A percentile compares a stretch with the other conserved stretches of the same genome.
phyloP scores from a whole-genome alignment of 352 stramenopile species.

The Globisporangium splendens region DNA sequence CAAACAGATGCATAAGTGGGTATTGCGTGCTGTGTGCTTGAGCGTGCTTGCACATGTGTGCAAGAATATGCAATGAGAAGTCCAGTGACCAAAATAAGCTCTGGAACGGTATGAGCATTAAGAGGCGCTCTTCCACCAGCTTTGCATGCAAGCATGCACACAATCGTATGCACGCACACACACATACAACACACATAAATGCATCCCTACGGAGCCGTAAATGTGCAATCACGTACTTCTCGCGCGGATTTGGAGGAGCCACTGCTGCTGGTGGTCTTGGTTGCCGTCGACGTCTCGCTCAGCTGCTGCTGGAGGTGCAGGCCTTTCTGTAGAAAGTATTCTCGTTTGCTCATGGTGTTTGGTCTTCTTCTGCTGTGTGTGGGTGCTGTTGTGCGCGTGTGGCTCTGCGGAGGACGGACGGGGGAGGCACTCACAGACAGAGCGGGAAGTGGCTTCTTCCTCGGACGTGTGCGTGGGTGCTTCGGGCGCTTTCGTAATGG shows the following conservation, averaged over 20 bases:
- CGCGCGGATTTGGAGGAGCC: slow-evolving; percentile 38
- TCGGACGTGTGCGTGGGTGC: slow-evolving; percentile 1
- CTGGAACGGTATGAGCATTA: not conserved
- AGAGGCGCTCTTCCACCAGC: not conserved
- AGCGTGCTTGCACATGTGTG: not conserved
- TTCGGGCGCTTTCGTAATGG: slow-evolving; percentile 13
- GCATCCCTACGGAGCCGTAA: too few relatives aligned
- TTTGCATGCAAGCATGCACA: not conserved
- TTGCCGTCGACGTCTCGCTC: slow-evolving; percentile 42
- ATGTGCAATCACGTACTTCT: slow-evolving; percentile 38
- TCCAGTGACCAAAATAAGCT: not conserved
- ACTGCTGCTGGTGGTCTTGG: slow-evolving; percentile 15
- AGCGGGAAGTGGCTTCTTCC: not conserved
- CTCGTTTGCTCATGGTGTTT: slow-evolving; percentile 79
- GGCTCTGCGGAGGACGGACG: not conserved
- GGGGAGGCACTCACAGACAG: not conserved
- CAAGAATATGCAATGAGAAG: not conserved
- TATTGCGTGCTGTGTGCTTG: not conserved
- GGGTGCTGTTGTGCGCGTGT: slow-evolving; percentile 8
- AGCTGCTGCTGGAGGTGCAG: slow-evolving; percentile 76
- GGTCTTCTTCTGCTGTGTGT: slow-evolving; percentile 30
- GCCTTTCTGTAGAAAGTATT: slow-evolving; percentile 81
- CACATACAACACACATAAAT: slow-evolving; percentile 1
- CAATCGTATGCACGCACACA: not conserved
- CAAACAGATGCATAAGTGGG: not conserved